Base-by-base conservation (phyloP, 129 eudicot species). In the Chrysanthemum makinoi region DNA sequence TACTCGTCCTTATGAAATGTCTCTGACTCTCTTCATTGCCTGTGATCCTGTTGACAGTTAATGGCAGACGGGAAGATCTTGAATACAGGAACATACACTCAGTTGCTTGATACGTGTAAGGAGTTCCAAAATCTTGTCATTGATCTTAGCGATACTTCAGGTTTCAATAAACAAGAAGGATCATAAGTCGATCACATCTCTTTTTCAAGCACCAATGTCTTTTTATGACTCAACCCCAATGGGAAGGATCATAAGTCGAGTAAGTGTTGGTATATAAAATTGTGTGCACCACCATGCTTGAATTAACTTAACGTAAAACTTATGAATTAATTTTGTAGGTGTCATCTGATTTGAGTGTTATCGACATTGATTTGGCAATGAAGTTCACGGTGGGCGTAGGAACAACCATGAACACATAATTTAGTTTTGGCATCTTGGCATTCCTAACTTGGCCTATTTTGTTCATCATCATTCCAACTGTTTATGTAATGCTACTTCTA, bases 181-280 rank as follows among this genome's bases (percentile, higher is more conserved):
- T 76, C 95, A 53, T 79, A 74, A 78, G 80, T 59, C 86, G 20
- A 70, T 90, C 53, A 77, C 14, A 2, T 87, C 91, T 43, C 80
- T 87, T 57, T 87, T 85, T 70, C 84, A 85, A 24, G 97, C 97
- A 18, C 91, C 97, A 6, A 90, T 87, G 91, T 83, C 89, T 2
- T 90, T 85, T 66, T 90, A 70, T 69, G 97, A 90, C 80, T 83
- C 97, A 9, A 90, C 97, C 0, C 97, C 97, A 47, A 72, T 90
- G 39, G 97, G 97, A 83, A 85, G 97, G 72, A 90, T 90, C 67
- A 85, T 90, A 7, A 90, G 91, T 69, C 86, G 97, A 83, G 97
- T 90, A 87, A 72, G 82, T 62, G 18, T 53, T 44, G 20, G 47
- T 56, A 17, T 56, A 56, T 53, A 70, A 58, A 33, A 5, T 66